Conservation (phyloP, 2,329 filamentous ascomycete genomes). For the Diaporthe sp. region DNA sequence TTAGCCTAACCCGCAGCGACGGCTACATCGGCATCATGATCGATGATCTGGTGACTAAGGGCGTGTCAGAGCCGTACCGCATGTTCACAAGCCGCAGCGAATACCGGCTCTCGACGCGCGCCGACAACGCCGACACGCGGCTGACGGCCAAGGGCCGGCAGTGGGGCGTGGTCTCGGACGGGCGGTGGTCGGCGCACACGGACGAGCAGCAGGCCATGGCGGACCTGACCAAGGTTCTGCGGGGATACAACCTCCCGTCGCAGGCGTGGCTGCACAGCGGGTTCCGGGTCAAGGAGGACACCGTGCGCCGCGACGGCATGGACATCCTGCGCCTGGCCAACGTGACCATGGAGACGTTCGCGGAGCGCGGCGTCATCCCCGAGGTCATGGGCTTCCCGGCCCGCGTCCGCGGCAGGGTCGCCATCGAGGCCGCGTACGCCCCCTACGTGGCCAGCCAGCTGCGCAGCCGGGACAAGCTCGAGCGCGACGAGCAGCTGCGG, state of each 20-base stretch:
- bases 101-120: constrained; percentile 90
- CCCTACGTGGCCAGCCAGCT: constrained; percentile 85
- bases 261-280: constrained; percentile 78
- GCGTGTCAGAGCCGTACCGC: constrained; percentile 95
- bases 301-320: constrained; percentile 77
- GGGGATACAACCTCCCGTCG: constrained; percentile 68
- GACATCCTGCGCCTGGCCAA: constrained; percentile 81
- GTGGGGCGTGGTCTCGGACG: constrained; percentile 83
- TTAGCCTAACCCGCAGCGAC: constrained; percentile 83
- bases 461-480: constrained; percentile 74
- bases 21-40: constrained; percentile 99
- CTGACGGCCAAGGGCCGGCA: constrained; percentile 83
- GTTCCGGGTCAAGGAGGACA: constrained; percentile 76
- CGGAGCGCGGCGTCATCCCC: constrained; percentile 63
- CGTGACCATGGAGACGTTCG: constrained; percentile 69
- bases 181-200: constrained; percentile 79
- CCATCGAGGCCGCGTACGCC: constrained; percentile 86
- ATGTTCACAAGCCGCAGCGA: constrained; percentile 99
- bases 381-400: constrained; percentile 65
- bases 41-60: constrained; percentile 96
- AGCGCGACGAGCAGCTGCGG: constrained; percentile 80
- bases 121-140: constrained; percentile 93
- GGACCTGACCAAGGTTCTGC: constrained; percentile 73
- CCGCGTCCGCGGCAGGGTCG: constrained; percentile 76
- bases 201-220: constrained; percentile 76